Evolutionary conservation across 2,329 filamentous ascomycete genomes (phyloP).

Genomic region (Phaeoacremonium minimum): DNA sequence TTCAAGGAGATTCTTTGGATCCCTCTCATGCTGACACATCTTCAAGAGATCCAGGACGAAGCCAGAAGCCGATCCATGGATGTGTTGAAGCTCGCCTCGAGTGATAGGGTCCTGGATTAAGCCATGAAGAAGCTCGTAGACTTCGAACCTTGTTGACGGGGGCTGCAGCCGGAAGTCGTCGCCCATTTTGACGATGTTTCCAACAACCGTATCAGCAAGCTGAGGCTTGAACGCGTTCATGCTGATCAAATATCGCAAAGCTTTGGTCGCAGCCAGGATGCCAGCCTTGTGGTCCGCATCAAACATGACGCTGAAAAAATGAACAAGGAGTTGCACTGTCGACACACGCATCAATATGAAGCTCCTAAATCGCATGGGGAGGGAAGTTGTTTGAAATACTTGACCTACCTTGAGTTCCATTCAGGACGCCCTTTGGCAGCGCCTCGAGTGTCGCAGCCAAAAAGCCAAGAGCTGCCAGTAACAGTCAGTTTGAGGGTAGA

Average conservation of each 20-base stretch:
- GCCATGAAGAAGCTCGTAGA: slow-evolving; percentile 43
- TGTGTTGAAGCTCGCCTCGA: slow-evolving; percentile 36
- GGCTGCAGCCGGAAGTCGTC: slow-evolving; percentile 54
- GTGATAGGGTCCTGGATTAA: slow-evolving; percentile 39
- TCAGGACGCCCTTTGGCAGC: slow-evolving; percentile 40
- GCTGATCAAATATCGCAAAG: slow-evolving; percentile 40
- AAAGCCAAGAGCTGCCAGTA: slow-evolving; percentile 47
- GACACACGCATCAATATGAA: too few species aligned
- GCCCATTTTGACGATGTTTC: slow-evolving; percentile 43
- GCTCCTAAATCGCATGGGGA: too few species aligned
- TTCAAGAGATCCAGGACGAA: slow-evolving; percentile 47
- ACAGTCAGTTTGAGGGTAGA: slow-evolving; percentile 8
- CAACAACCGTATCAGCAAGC: slow-evolving; percentile 43
- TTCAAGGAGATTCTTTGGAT: slow-evolving; percentile 50
- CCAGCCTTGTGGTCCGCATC: slow-evolving; percentile 57
- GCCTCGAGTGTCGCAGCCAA: slow-evolving; percentile 47
- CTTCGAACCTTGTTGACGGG: slow-evolving; percentile 43
- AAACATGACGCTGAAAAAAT: slow-evolving; percentile 56
- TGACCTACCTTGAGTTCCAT: slow-evolving; percentile 41
- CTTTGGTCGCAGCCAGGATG: slow-evolving; percentile 48
- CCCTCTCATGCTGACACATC: slow-evolving; percentile 50
- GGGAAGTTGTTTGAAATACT: too few species aligned
- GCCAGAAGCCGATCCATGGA: slow-evolving; percentile 34
- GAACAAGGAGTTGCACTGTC: too few species aligned
- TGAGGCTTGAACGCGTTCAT: slow-evolving; percentile 49